Evolutionary conservation across 208 protist genomes (phyloP), one percentile per base, ranked within the genome.

Genomic region (Leishmania tarentolae): DNA sequence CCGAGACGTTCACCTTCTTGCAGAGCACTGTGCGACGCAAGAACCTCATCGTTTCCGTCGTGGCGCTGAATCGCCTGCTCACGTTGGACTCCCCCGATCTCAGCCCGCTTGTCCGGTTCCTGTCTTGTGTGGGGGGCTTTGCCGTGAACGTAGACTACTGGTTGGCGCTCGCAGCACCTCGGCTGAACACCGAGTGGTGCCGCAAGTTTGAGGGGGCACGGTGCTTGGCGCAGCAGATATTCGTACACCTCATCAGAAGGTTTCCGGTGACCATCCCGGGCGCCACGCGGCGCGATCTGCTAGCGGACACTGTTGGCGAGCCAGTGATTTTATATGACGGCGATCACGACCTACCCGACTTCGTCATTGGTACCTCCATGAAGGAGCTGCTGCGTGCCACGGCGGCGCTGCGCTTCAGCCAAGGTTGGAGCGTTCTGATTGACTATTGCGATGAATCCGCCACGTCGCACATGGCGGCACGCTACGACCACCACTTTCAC

Each of bases 391-490:
- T 96, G 72, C 88, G 88, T 47, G 83, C 88, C 44, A 83, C 92
- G 11, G 92, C 92, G 24, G 90, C 85, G 28, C 88, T 92, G n/a
- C 89, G 93, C 73, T 90, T 93, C 66, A 96, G 93, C 79, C 85
- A 96, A 78, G 93, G 93, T 9, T 97, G 93, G 94, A 92, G 91
- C 75, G 93, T 96, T 24, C 79, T 96, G 47, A 91, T 97, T 71
- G 89, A 95, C 78, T 91, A 92, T 79, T 83, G 80, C 57, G 69
- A 87, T 44, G 87, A 90, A 50, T 66, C 19, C 17, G 83, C 85
- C 19, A 78, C 87, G 21, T 84, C 91, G 3, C 88, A 96, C 52
- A 83, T 96, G 61, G 76, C 90, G 17, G 94, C 94, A 0, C 91
- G 91, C 37, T 87, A 81, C 77, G 83, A 92, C 66, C 87, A 94